These are phyloP conservation scores for Medicago lupulina DNA, from an alignment of 306 rosid species.

Conservation along the genomic window DNA sequence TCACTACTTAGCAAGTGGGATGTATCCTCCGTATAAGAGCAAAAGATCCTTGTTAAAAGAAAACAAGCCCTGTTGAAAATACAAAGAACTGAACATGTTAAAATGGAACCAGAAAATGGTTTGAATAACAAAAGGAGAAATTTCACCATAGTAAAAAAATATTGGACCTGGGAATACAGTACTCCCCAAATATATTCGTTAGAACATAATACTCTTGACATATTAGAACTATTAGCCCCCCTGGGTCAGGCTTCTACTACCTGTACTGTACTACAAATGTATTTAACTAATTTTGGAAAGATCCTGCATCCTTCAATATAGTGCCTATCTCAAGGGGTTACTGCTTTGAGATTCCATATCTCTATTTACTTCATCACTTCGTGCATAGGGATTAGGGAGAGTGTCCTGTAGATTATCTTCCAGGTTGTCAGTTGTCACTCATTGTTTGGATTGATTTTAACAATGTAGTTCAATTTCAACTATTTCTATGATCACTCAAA, in stretches of 20 bases:
- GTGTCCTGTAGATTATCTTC: constrained; percentile 9
- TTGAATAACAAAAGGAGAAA: constrained; percentile 16
- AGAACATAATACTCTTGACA: constrained; percentile 5
- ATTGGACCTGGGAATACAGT: constrained; percentile 18
- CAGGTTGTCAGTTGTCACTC: not conserved
- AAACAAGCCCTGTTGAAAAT: constrained; percentile 48
- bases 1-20: constrained; percentile 48
- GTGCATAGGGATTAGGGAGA: not conserved
- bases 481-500: not conserved
- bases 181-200: constrained; percentile 18
- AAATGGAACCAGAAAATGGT: constrained; percentile 40
- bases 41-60: constrained; percentile 42
- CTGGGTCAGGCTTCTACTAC: constrained; percentile 8
- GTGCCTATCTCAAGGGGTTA: constrained; percentile 12
- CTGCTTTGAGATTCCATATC: not conserved
- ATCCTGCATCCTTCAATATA: not conserved
- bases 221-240: constrained; percentile 17
- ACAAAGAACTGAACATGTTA: constrained; percentile 46
- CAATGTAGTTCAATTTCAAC: not conserved
- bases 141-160: constrained; percentile 18
- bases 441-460: constrained; percentile 18
- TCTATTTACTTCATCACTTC: constrained; percentile 3
- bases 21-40: constrained; percentile 43
- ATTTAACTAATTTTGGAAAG: constrained; percentile 28
- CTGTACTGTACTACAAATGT: constrained; percentile 14